Base-by-base conservation (phyloP, 2,329 filamentous ascomycete species). In the Bipolaris gigantea region DNA sequence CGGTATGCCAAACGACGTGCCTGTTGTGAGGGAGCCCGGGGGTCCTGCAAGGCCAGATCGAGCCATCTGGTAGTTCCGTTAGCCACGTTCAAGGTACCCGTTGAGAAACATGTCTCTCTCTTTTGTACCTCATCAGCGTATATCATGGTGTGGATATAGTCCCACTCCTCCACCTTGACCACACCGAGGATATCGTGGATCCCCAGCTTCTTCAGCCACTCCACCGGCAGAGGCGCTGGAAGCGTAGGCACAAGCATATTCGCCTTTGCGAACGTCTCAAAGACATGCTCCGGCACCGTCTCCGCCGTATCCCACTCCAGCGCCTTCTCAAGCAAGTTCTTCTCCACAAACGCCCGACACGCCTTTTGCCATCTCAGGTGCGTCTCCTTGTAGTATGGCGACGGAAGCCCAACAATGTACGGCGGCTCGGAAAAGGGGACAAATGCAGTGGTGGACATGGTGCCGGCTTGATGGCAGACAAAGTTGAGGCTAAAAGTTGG, bases 371-470 rank as follows among this genome's bases (percentile, higher is more conserved):
- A 90, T 66, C 75, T 77, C 13, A 79, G 77, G 69, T 91, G 88
- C 4, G 85, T 84, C 3, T 82, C 78, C 21, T 82, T 86, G 76
- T 89, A 89, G 76, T 90, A 89, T 11, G 88, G 85, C 0, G 86
- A 89, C 0, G 88, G 89, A 2, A 90, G 78, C 48, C 87, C 87
- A 62, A 79, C 79, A 42, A 91, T 80, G 76, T 87, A 91, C 1
- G 88, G 82, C 1, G 89, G 89, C 64, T 92, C 89, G 5, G 86
- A 85, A 75, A 91, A 89, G 46, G 89, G 89, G 23, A 89, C 53
- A 48, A 70, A 62, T 38, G 70, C 63, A 11, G 59, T 64, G 19
- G 69, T 62, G 6, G 67, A 65, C 70, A 72, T 73, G n/a, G 43
- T 61, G 56, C 11, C 41, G 16, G 42, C 25, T n/a, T 43, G 19